These are phyloP conservation scores for Alternaria sp. DNA, from an alignment of 2,329 filamentous ascomycete genomes.

Conservation along the genomic window DNA sequence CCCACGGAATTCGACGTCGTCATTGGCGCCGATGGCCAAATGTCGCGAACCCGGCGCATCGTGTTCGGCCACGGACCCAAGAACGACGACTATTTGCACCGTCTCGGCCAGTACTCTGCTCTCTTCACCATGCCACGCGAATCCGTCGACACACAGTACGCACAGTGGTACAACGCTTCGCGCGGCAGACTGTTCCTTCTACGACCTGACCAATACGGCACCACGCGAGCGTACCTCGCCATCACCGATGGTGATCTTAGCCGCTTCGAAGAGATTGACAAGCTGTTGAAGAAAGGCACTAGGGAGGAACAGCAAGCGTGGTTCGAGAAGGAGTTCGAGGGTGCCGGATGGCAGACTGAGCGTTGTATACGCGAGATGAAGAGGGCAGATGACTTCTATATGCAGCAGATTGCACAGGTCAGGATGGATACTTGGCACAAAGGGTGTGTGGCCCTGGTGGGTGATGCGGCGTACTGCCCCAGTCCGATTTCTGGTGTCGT, in stretches of 20 bases:
- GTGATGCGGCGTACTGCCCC: constrained; percentile 50
- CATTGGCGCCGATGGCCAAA: constrained; percentile 41
- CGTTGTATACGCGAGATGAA: constrained; percentile 50
- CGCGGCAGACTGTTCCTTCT: constrained; percentile 28
- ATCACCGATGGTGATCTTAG: constrained; percentile 24
- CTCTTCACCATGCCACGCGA: constrained; percentile 39
- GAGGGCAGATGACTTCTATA: constrained; percentile 53
- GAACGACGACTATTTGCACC: constrained; percentile 22
- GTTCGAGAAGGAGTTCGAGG: constrained; percentile 37
- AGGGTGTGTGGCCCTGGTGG: constrained; percentile 45
- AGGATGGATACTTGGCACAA: constrained; percentile 45
- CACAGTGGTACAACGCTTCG: constrained; percentile 36
- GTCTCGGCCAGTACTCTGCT: constrained; percentile 37
- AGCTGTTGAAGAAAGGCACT: constrained; percentile 13
- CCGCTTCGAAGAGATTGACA: constrained; percentile 27
- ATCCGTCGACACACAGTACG: constrained; percentile 25
- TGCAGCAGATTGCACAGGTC: constrained; percentile 50
- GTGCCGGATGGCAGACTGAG: constrained; percentile 48
- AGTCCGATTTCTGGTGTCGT: constrained; percentile 39
- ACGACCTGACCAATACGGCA: constrained; percentile 31
- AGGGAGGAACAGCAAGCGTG: constrained; percentile 31
- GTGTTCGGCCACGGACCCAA: constrained; percentile 26
- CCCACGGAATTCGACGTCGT: constrained; percentile 31
- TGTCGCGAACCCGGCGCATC: constrained; percentile 34
- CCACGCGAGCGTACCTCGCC: constrained; percentile 22